Evolutionary conservation across 371 early-diverging fungal species (phyloP).

Genomic region (Chytridiales sp.): DNA sequence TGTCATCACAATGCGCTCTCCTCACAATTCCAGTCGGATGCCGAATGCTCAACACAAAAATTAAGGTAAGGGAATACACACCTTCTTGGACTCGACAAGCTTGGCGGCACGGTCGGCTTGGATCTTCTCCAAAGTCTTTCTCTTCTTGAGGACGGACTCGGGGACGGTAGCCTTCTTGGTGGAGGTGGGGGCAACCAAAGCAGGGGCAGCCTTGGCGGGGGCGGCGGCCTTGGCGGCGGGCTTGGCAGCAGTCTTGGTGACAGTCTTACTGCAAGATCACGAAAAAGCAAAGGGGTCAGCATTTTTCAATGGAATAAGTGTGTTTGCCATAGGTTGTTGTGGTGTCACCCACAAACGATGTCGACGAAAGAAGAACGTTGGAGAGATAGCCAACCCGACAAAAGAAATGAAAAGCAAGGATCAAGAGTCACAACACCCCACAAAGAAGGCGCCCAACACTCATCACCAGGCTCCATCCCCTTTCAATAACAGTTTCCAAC

Average conservation of each 20-base stretch:
- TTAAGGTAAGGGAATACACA: constrained; percentile 33
- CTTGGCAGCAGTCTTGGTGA: constrained; percentile 6
- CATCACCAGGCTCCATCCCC: no score
- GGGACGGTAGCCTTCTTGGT: constrained; percentile 55
- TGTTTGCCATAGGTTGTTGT: no score
- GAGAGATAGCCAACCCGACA: no score
- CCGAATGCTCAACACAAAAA: constrained; percentile 27
- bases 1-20: constrained; percentile 51
- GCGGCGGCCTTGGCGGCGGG: constrained; percentile 11
- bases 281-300: not conserved
- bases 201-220: constrained; percentile 1
- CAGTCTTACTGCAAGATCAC: not conserved
- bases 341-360: no score
- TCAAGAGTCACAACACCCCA: no score
- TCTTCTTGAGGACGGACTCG: constrained; percentile 97
- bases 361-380: no score
- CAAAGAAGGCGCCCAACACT: no score
- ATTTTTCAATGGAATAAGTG: no score
- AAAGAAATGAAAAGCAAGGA: no score
- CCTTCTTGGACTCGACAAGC: constrained; percentile 72
- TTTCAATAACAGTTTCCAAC: no score
- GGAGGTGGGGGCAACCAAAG: constrained; percentile 12
- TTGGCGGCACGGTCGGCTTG: constrained; percentile 70
- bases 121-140: constrained; percentile 83
- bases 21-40: not conserved